phyloP scores from a whole-genome alignment of 192 early-diverging fungal genomes.

The Rhizophagus clarus region DNA sequence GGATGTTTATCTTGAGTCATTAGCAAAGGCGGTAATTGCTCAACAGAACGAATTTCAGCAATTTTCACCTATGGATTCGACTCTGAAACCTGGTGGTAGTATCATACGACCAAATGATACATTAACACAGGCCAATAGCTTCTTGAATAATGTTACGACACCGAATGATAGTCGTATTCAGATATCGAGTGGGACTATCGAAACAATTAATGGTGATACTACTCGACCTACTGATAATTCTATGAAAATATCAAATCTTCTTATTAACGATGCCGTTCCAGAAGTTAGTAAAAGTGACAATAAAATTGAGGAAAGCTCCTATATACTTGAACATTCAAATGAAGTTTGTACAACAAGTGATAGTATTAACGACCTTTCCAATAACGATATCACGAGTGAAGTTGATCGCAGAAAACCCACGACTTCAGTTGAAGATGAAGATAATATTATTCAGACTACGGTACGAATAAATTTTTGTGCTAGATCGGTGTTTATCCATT shows the following conservation, averaged over 20 bases:
- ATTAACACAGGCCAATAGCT: background rate
- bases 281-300: background rate
- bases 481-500: background rate
- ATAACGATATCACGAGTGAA: slow-evolving; percentile 44
- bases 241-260: background rate
- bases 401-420: slow-evolving; percentile 36
- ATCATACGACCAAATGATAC: background rate
- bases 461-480: background rate
- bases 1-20: slow-evolving; percentile 75
- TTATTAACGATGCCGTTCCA: background rate
- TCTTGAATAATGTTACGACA: background rate
- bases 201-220: background rate
- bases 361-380: slow-evolving; percentile 17
- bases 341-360: background rate
- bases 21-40: slow-evolving; percentile 81
- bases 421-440: slow-evolving; percentile 46
- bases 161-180: background rate
- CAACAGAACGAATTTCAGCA: slow-evolving; percentile 69
- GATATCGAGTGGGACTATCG: background rate
- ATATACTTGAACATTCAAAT: background rate
- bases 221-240: background rate
- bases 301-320: background rate
- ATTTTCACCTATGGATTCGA: background rate
- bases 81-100: background rate
- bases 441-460: slow-evolving; percentile 35